Conservation (phyloP, 2,329 filamentous ascomycete species). For the Aspergillus oerlinghausenensis region DNA sequence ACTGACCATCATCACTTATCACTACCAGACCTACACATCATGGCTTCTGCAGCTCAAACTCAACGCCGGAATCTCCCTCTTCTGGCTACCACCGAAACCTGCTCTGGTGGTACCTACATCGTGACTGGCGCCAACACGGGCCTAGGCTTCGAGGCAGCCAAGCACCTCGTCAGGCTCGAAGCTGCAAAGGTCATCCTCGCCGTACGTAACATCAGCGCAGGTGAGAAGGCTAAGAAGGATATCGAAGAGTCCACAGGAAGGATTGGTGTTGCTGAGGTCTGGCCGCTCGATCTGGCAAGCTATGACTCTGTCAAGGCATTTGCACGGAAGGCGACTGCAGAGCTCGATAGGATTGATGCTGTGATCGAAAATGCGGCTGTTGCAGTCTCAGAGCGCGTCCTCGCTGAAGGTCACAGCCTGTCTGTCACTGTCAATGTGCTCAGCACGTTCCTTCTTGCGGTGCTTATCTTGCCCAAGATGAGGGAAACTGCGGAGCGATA, state of each 20-base stretch:
- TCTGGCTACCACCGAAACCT: conserved; percentile 1
- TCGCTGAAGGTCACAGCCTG: conserved; percentile 18
- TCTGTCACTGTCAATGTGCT: conserved; percentile 24
- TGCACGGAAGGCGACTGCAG: neutral
- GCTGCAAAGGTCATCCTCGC: conserved; percentile 4
- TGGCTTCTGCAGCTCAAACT: neutral
- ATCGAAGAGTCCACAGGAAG: conserved; percentile 6
- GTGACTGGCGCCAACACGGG: conserved; percentile 6
- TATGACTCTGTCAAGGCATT: conserved; percentile 5
- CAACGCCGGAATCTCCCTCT: conserved; percentile 4
- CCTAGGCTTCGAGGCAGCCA: conserved; percentile 7
- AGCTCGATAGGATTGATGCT: conserved; percentile 5
- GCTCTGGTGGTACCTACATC: conserved; percentile 4
- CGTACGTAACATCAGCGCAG: conserved; percentile 7
- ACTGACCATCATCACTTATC: too few relatives aligned
- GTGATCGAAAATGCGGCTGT: conserved; percentile 9
- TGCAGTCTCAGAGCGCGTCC: neutral
- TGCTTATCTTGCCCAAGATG: conserved; percentile 21
- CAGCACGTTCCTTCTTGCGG: conserved; percentile 22
- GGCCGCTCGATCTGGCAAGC: neutral
- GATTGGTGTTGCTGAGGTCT: conserved; percentile 5
- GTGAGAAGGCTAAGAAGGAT: conserved; percentile 1
- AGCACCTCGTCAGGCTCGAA: conserved; percentile 2
- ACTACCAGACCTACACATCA: neutral
- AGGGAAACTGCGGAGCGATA: conserved; percentile 14